These are phyloP conservation scores for Amphicarpaea edgeworthii DNA, from an alignment of 306 rosid species.

Conservation along the genomic window DNA sequence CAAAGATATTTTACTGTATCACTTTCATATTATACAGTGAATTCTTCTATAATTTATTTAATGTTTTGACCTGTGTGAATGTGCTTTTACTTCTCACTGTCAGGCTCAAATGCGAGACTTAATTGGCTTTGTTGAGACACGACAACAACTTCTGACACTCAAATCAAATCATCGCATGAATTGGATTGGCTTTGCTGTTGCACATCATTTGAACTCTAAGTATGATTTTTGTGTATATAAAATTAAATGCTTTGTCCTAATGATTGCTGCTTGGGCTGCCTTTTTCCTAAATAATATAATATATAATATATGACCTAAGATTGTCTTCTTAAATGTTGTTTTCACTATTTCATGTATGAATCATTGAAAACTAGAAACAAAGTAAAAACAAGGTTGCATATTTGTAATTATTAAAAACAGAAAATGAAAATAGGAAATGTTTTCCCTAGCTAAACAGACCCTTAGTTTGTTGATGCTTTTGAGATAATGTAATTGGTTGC, in stretches of 20 bases:
- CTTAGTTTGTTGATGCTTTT: slow-evolving; percentile 26
- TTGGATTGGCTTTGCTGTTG: slow-evolving; percentile 97
- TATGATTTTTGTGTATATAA: slow-evolving; percentile 48
- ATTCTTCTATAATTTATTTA: slow-evolving; percentile 21
- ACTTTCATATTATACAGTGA: slow-evolving; percentile 27
- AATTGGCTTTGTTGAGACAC: slow-evolving; percentile 91
- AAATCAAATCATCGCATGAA: slow-evolving; percentile 99
- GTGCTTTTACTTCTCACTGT: slow-evolving; percentile 33
- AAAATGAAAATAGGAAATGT: slow-evolving; percentile 3
- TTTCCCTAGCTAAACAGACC: neutral
- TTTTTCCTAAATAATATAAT: neutral
- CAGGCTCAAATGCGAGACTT: slow-evolving; percentile 99
- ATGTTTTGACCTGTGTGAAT: slow-evolving; percentile 13
- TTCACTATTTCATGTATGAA: neutral
- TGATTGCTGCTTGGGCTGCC: slow-evolving; percentile 17
- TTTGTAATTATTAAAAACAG: neutral
- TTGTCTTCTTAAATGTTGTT: slow-evolving; percentile 2
- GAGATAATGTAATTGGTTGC: neutral
- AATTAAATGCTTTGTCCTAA: slow-evolving; percentile 31
- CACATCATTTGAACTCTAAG: slow-evolving; percentile 94
- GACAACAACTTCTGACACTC: slow-evolving; percentile 87
- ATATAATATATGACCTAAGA: neutral
- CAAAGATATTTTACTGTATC: slow-evolving; percentile 22
- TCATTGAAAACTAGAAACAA: neutral
- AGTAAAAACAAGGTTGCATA: neutral